phyloP scores from a whole-genome alignment of 2,329 filamentous ascomycete species.

The Penicillium sclerotiorum region DNA sequence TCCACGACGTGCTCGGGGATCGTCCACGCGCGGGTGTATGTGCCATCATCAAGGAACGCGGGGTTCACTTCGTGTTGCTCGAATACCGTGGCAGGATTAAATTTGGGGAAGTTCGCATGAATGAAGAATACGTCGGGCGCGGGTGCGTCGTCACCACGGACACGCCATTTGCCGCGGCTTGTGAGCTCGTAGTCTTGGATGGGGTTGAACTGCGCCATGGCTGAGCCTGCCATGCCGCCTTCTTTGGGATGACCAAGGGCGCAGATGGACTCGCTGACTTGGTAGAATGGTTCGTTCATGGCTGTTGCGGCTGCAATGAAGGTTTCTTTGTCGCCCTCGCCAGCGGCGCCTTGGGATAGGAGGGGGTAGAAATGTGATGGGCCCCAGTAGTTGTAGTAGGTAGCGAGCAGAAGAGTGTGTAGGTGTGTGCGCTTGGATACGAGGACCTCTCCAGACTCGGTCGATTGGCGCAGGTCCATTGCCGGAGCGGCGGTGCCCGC shows the following conservation, averaged over 20 bases:
- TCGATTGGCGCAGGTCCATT: slow-evolving; percentile 37
- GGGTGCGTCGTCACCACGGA: slow-evolving; percentile 32
- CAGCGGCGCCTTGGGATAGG: slow-evolving; percentile 42
- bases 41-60: slow-evolving; percentile 33
- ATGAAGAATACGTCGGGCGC: slow-evolving; percentile 42
- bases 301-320: slow-evolving; percentile 50
- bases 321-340: slow-evolving; percentile 56
- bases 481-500: slow-evolving; percentile 36
- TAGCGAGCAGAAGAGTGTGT: slow-evolving; percentile 51
- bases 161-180: slow-evolving; percentile 29
- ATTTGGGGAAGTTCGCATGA: slow-evolving; percentile 46
- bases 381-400: slow-evolving; percentile 61
- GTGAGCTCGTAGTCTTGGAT: slow-evolving; percentile 35
- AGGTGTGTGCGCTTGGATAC: slow-evolving; percentile 53
- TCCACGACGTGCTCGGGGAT: slow-evolving; percentile 32
- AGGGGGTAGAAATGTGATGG: slow-evolving; percentile 54
- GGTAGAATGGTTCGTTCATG: slow-evolving; percentile 44
- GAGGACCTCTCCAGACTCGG: slow-evolving; percentile 54
- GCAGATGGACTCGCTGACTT: slow-evolving; percentile 44
- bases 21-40: slow-evolving; percentile 37
- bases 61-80: slow-evolving; percentile 29
- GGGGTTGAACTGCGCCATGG: slow-evolving; percentile 45
- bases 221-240: slow-evolving; percentile 38
- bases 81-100: slow-evolving; percentile 43
- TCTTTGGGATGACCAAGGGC: slow-evolving; percentile 34